Evolutionary conservation across 495 filamentous ascomycete genomes (phyloP), one percentile per base, ranked within the genome.

Genomic region (Xylaria scruposa): DNA sequence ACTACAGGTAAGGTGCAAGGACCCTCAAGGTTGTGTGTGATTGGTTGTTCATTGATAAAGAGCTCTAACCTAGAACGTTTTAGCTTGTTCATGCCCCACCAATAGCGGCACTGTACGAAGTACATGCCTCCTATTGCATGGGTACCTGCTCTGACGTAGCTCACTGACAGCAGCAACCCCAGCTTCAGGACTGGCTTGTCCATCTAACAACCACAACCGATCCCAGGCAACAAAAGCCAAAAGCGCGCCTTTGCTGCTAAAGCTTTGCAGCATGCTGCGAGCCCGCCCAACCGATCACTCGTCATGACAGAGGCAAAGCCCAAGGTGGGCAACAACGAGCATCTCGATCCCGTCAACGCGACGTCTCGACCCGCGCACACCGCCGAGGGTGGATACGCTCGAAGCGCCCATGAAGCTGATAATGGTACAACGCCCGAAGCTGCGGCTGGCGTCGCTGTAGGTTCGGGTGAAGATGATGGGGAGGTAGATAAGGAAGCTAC

Each of bases 281-380:
- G 62, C 31, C 44, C 51, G 53, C 38, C 10, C 38, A 49, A 26
- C 13, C 53, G 49, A 71, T 70, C 64, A 70, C 73, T 73, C 73
- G 73, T 74, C 77, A 85, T 85, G 83, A 85, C 83, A 74, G 81
- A 83, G 75, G 79, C 76, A 73, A 76, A 80, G 81, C 82, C 82
- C 75, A 74, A 73, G 46, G 70, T 74, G 76, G 80, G 82, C 80
- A 79, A 83, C 72, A 74, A 70, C 24, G 47, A 59, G 44, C 68
- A 68, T 8, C 68, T 31, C 53, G 72, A 70, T 19, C 15, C 51
- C 2, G 53, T 19, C 29, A 40, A 67, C 63, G 58, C 42, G 40
- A 73, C 68, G 54, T 47, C 71, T 12, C 67, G 70, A 40, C 62
- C 29, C 40, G 56, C 68, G 29, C 46, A 56, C 33, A 53, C 56